A percentile compares a stretch with the other conserved stretches of the same genome.
These are phyloP conservation scores for Microdochium bolleyi DNA, from an alignment of 2,329 filamentous ascomycete genomes.

Conservation along the genomic window DNA sequence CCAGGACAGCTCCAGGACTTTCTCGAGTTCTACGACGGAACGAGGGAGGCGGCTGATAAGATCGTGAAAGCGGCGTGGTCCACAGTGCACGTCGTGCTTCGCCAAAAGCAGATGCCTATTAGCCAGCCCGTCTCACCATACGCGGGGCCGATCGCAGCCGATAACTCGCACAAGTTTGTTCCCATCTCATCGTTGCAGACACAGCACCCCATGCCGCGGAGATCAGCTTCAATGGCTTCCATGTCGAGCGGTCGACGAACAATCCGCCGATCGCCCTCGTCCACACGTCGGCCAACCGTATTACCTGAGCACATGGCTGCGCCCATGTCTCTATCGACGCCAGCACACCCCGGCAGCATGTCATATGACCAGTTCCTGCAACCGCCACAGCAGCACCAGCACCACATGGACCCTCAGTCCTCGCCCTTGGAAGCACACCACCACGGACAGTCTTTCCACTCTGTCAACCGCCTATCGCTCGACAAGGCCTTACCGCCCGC, in stretches of 20 bases:
- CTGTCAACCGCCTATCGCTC: not conserved
- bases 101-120: not conserved
- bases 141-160: not conserved
- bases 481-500: not conserved
- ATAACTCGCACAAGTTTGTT: not conserved
- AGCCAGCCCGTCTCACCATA: not conserved
- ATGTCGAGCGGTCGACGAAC: not conserved
- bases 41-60: not conserved
- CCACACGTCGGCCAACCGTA: not conserved
- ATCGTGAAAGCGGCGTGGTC: not conserved
- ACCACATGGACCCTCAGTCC: not conserved
- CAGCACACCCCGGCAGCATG: not conserved
- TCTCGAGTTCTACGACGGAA: conserved; percentile 54
- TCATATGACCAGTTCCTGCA: not conserved
- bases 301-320: not conserved
- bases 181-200: not conserved
- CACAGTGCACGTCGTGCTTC: not conserved
- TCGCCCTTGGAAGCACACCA: not conserved
- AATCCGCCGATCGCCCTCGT: not conserved
- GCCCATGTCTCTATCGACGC: not conserved
- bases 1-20: conserved; percentile 56
- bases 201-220: not conserved
- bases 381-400: not conserved
- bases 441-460: not conserved
- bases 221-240: not conserved